These are phyloP conservation scores for Leishmania aethiopica DNA, from an alignment of 208 protist genomes.

Conservation along the genomic window DNA sequence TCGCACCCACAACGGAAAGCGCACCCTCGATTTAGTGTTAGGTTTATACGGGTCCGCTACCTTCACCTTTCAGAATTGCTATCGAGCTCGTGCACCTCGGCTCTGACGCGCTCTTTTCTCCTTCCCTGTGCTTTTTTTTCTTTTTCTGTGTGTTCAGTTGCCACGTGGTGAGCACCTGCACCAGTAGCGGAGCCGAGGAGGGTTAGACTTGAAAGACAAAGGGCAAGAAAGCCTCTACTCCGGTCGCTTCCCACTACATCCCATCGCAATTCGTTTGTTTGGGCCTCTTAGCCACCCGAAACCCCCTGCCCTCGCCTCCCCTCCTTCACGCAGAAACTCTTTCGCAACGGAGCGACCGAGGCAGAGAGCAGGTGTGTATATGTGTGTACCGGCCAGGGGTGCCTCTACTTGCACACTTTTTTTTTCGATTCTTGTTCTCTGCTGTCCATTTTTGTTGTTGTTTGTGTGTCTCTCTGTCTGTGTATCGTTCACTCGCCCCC, in stretches of 20 bases:
- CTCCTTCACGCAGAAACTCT: not conserved
- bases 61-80: not conserved
- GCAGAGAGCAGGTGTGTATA: not conserved
- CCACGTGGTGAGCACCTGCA: not conserved
- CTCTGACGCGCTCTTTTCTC: not conserved
- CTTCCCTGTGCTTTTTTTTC: not conserved
- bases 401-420: not conserved
- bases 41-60: not conserved
- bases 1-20: not conserved
- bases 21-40: not conserved
- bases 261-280: not conserved
- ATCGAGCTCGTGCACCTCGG: not conserved
- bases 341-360: not conserved
- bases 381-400: not conserved
- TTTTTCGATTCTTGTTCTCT: too few relatives aligned
- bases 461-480: not conserved
- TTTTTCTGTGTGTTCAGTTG: not conserved
- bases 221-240: too few relatives aligned
- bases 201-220: not conserved
- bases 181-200: not conserved
- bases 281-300: not conserved
- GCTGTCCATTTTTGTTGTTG: not conserved
- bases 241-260: not conserved
- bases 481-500: not conserved
- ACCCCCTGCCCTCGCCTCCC: too few relatives aligned